A percentile compares a stretch with the other conserved stretches of the same genome.
Evolutionary conservation across 768 basidiomycete species (phyloP).

Genomic region (Suillus spraguei): DNA sequence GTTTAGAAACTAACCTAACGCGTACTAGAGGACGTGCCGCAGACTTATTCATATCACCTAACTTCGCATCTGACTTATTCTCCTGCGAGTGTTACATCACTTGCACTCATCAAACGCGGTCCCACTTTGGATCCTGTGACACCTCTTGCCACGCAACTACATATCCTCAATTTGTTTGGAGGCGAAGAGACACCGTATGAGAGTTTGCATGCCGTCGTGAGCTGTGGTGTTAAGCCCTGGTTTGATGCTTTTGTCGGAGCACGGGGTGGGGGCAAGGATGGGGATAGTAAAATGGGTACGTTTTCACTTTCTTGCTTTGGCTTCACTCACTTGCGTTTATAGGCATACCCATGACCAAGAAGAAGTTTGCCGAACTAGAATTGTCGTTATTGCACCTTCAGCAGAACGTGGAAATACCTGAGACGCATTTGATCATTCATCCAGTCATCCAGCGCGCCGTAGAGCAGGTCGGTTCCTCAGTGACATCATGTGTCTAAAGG

Average conservation of each 20-base stretch:
- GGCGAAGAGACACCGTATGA: conserved; percentile 93
- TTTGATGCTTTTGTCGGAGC: conserved; percentile 97
- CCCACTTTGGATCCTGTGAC: conserved; percentile 78
- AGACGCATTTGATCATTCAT: conserved; percentile 91
- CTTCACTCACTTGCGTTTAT: conserved; percentile 15
- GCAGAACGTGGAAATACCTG: conserved; percentile 99
- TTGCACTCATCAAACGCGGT: conserved; percentile 94
- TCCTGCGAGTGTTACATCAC: conserved; percentile 75
- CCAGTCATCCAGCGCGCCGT: conserved; percentile 88
- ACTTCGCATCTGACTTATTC: conserved; percentile 80
- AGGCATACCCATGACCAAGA: conserved; percentile 98
- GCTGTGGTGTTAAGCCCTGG: conserved; percentile 95
- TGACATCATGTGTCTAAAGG: conserved; percentile 9
- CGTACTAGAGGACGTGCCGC: conserved; percentile 60
- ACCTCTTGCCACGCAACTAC: conserved; percentile 83
- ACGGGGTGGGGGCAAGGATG: conserved; percentile 72
- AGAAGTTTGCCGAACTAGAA: conserved; percentile 98
- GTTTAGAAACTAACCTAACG: conserved; percentile 15
- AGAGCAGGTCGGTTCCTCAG: conserved; percentile 51
- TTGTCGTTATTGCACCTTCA: conserved; percentile 92
- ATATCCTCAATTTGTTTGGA: conserved; percentile 90
- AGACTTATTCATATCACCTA: conserved; percentile 67
- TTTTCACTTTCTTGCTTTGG: background rate
- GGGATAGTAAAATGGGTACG: conserved; percentile 80
- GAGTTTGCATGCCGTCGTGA: conserved; percentile 92